Evolutionary conservation across 768 basidiomycete species (phyloP), one percentile per base, ranked within the genome.

Genomic region (Lanmaoa rubissima): DNA sequence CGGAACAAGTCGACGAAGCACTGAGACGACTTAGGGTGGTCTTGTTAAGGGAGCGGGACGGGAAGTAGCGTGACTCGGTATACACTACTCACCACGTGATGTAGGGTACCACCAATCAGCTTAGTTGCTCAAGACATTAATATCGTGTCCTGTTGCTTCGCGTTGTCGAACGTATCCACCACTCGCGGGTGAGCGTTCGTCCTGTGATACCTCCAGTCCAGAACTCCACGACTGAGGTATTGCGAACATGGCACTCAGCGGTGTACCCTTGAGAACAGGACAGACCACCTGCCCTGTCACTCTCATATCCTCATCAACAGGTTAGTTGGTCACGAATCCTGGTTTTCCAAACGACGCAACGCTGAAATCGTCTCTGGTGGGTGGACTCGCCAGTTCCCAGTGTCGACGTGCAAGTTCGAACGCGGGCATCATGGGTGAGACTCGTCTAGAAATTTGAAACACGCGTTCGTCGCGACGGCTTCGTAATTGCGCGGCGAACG

Each of bases 1-100:
- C 81, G 53, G 82, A 83, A 35, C 82, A 93, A 41, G 85, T 91
- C 3, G 84, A 92, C 46, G 82, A 87, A 74, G 94, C 86, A 2
- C 68, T 95, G 60, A 75, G 72, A 58, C 76, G 93, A 58, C 72
- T 97, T 6, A 74, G 73, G 38, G 69, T 60, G 32, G 79, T 82
- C 2, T 58, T 75, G 38, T 51, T 73, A 21, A 60, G 62, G 55
- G 71, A 65, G 42, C 61, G 67, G 43, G 60, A 56, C 19, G 51
- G 28, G 34, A 51, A 54, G 35, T 60, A 61, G 53, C 12, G 21
- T 47, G 24, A 47, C 28, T 41, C 35, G 51, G 40, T 55, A 32
- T 56, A 54, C 26, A 8, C 24, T 24, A 35, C 48, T 51, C 35
- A 36, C 40, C 6, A 44, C 44, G 52, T 43, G 51, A 45, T 57